Base-by-base conservation (phyloP, 495 filamentous ascomycete genomes). In the Aspergillus nidulans region DNA sequence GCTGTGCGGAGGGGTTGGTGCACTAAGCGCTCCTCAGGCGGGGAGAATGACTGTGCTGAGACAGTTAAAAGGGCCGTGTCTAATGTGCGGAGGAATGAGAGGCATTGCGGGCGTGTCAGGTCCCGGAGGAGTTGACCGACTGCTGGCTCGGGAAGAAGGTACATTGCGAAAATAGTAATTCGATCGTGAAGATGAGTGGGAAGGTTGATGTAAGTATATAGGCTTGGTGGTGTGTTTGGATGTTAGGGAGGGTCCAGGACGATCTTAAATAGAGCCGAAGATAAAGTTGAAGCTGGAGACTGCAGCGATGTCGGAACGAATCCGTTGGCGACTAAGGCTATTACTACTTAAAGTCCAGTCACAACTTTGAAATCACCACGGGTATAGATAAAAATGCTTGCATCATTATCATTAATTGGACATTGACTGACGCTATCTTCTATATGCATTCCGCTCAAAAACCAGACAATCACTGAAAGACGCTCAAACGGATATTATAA, bases 1-100 rank as follows among this genome's bases (percentile, higher is more conserved):
- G 83, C 77, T 2, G 85, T 87, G 32, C 92, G 83, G 49, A 85
- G 80, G 4, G 92, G 92, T 63, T 96, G 90, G 57, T 89, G 85
- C 44, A 81, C 77, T 10, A 60, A 53, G 26, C 58, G 62, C 18
- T 67, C 63, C 18, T 56, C 51, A 32, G 36, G 61, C 30, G 64
- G 56, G 8, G 62, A 55, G 16, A 41, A 61, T 9, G 62, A 58
- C 48, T 75, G 65, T 7, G 62, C 55, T 6, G 68, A 68, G 28
- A 70, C 66, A n/a, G 59, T 52, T 9, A 61, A 49, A 6, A 77
- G 56, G 4, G 69, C 63, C 19, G 69, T 52, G 36, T 64, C 55
- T 1, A 77, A 63, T 6, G 54, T 52, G 20, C 57, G 24, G 32
- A 77, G 65, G 38, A 77, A 65, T 24, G 51, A 47, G 36, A 68